These are phyloP conservation scores for Vitellaria paradoxa DNA, from an alignment of 179 eudicot genomes.

Conservation along the genomic window DNA sequence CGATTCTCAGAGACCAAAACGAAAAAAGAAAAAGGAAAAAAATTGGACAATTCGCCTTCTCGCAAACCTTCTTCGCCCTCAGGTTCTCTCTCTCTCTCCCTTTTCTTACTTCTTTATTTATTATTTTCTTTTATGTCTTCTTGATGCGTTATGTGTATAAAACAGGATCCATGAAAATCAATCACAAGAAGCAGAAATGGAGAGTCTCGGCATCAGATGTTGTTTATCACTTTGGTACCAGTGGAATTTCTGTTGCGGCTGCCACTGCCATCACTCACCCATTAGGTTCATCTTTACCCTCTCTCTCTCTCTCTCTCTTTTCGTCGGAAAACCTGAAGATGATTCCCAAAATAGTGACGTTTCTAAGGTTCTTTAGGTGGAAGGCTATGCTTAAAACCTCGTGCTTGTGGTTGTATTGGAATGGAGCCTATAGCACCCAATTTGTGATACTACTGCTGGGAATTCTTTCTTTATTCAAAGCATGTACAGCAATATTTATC, in stretches of 20 bases:
- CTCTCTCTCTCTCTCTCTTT: neutral
- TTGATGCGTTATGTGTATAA: neutral
- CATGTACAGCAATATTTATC: too few species aligned
- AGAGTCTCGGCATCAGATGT: slow-evolving; percentile 50
- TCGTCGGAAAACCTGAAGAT: too few species aligned
- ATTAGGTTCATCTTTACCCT: slow-evolving; percentile 47
- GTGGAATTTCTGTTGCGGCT: slow-evolving; percentile 73
- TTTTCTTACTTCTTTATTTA: neutral
- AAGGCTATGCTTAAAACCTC: too few species aligned
- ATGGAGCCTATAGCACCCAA: too few species aligned
- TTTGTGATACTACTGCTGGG: too few species aligned
- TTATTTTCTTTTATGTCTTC: neutral
- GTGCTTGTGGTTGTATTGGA: too few species aligned
- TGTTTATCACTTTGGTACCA: slow-evolving; percentile 73
- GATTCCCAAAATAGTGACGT: too few species aligned
- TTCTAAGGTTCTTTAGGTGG: too few species aligned
- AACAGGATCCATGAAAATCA: slow-evolving; percentile 28
- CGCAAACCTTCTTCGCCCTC: neutral
- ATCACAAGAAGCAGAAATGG: slow-evolving; percentile 31
- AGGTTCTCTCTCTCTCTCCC: neutral
- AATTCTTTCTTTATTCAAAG: too few species aligned
- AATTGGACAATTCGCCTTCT: neutral
- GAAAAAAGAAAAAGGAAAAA: too few species aligned
- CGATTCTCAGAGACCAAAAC: too few species aligned
- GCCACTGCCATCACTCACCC: slow-evolving; percentile 91